Percentiles rank a stretch among this genome's conserved stretches.
Conservation (phyloP, 1,284 basidiomycete genomes). For the Cutaneotrichosporon cavernicola region DNA sequence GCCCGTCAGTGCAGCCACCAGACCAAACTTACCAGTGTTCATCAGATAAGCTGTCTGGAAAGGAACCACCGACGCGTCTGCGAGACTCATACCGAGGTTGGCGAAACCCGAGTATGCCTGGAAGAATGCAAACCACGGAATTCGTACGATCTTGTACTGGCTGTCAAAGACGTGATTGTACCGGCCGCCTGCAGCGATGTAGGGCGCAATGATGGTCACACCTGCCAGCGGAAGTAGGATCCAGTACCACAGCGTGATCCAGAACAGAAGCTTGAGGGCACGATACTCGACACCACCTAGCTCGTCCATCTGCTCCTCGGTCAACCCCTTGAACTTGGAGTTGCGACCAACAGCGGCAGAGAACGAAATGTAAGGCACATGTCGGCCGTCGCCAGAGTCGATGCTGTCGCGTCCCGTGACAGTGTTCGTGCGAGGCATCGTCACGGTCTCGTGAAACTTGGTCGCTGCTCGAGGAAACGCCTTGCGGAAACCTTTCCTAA, state of each 20-base stretch:
- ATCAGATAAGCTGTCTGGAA: constrained; percentile 83
- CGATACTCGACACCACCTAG: constrained; percentile 92
- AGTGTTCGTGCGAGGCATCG: constrained; percentile 70
- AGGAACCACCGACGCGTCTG: constrained; percentile 85
- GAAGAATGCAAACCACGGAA: constrained; percentile 80
- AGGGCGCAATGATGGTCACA: constrained; percentile 74
- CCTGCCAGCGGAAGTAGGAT: constrained; percentile 65
- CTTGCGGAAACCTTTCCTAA: constrained; percentile 56
- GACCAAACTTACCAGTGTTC: constrained; percentile 58
- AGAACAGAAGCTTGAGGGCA: constrained; percentile 74
- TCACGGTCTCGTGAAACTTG: constrained; percentile 64
- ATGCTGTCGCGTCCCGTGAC: constrained; percentile 48
- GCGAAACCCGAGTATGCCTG: constrained; percentile 84
- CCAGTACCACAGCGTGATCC: constrained; percentile 71
- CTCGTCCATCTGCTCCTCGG: constrained; percentile 81
- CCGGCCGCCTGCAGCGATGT: constrained; percentile 63
- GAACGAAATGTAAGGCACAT: constrained; percentile 82
- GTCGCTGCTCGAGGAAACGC: constrained; percentile 63
- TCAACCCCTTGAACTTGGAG: constrained; percentile 77
- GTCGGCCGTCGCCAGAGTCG: constrained; percentile 49
- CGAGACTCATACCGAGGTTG: constrained; percentile 83
- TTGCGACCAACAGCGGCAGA: constrained; percentile 80
- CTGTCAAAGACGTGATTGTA: constrained; percentile 59
- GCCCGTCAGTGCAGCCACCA: constrained; percentile 8
- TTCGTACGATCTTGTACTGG: constrained; percentile 59